Base-by-base conservation (phyloP, 805 yeast genomes). In the Ogataea dorogensis region DNA sequence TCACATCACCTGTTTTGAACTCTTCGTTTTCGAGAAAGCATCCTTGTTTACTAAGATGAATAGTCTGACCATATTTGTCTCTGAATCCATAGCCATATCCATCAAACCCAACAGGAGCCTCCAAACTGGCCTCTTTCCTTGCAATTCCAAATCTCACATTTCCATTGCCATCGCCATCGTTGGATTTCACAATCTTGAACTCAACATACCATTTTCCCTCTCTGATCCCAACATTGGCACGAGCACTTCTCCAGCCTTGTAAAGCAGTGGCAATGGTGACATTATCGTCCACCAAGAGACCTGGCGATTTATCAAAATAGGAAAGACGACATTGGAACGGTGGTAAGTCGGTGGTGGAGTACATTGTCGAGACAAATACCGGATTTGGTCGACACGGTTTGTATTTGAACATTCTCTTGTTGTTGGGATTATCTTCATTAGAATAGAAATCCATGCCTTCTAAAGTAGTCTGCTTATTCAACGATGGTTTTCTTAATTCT, bases 31-130 rank as follows among this genome's bases (percentile, higher is more conserved):
- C 24, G 68, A 81, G 66, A 45, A 77, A 75, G 21, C 71, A 69
- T 17, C 60, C 54, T 0, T 87, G 86, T 31, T 89, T 71, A 40
- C 91, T 80, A 28, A 82, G 61, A 46, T 93, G 94, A 16, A 93
- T 70, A 18, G 75, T 75, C 47, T 85, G 84, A 2, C 95, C 89
- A 5, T 72, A 69, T 23, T 73, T 71, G 61, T 91, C 97, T 41
- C 97, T 70, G 2, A 93, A 53, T 2, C 96, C 97, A 59, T 93
- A 91, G 0, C 96, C 91, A 62, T 88, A 93, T 0, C 88, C 91
- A 59, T 93, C 98, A 51, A 77, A 86, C 3, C 99, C 99, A 5
- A 89, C 93, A 0, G 99, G 98, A 0, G 95, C 95, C 49, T 91
- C 97, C 28, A 89, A 61, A 32, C 87, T 76, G 2, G 96, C 93